These are phyloP conservation scores for Hyphodiscus hymeniophilus DNA, from an alignment of 495 filamentous ascomycete genomes.

Conservation along the genomic window DNA sequence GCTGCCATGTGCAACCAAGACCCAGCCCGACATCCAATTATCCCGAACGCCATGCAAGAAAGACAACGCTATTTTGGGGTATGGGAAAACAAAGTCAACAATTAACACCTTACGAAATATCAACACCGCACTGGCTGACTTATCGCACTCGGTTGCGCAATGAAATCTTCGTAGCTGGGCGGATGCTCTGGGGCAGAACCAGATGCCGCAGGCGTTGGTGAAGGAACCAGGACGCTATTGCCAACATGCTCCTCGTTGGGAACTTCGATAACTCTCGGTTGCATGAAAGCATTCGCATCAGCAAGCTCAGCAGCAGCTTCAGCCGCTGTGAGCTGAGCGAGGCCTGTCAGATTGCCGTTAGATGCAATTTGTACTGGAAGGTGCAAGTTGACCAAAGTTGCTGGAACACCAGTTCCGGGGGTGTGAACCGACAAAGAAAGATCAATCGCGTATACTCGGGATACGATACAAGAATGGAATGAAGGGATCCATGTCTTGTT, in stretches of 20 bases:
- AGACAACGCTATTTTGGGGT: neutral
- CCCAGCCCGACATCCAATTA: too few relatives aligned
- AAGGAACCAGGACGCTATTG: conserved; percentile 12
- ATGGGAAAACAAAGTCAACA: too few relatives aligned
- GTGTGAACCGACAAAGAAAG: conserved; percentile 56
- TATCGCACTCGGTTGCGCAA: neutral
- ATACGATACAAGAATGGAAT: conserved; percentile 80
- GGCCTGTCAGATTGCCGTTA: conserved; percentile 22
- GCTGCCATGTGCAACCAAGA: neutral
- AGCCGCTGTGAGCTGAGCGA: conserved; percentile 3
- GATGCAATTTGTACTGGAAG: conserved; percentile 71
- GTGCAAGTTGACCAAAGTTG: conserved; percentile 51
- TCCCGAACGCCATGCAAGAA: conserved; percentile 9
- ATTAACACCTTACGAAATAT: too few relatives aligned
- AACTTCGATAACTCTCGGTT: conserved; percentile 34
- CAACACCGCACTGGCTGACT: conserved; percentile 10
- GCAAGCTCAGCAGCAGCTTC: conserved; percentile 20
- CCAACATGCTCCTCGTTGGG: conserved; percentile 19
- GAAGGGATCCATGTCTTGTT: conserved; percentile 67
- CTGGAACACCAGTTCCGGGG: conserved; percentile 42
- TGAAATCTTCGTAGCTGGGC: conserved; percentile 18
- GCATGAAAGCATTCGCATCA: conserved; percentile 38
- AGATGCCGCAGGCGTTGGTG: neutral
- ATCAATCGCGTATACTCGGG: conserved; percentile 69
- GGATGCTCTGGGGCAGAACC: conserved; percentile 7